phyloP scores from a whole-genome alignment of 2,329 filamentous ascomycete genomes.

The Mycosphaerelloides madeirae region DNA sequence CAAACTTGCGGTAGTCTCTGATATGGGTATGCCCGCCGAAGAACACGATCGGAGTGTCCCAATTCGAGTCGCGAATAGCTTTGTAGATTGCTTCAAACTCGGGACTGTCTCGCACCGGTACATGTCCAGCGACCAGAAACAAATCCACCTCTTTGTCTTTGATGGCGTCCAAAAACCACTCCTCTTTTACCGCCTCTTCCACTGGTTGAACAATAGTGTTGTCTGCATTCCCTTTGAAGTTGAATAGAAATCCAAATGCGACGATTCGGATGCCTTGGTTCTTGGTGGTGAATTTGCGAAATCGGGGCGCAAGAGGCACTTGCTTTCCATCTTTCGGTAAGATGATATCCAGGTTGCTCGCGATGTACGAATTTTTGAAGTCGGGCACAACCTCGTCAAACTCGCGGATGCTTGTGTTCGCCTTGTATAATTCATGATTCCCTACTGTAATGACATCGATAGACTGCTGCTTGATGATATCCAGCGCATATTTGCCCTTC shows the following conservation, averaged over 20 bases:
- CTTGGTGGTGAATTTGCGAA: conserved; percentile 85
- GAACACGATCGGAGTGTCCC: conserved; percentile 81
- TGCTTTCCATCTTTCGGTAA: conserved; percentile 65
- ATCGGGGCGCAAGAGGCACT: conserved; percentile 74
- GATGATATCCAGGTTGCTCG: conserved; percentile 88
- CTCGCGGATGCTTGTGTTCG: conserved; percentile 71
- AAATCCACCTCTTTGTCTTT: conserved; percentile 74
- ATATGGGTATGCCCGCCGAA: conserved; percentile 91
- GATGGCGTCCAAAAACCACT: conserved; percentile 85
- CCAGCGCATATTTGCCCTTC: conserved; percentile 82
- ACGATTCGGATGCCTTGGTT: conserved; percentile 78
- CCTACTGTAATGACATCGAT: conserved; percentile 83
- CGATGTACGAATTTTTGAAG: conserved; percentile 74
- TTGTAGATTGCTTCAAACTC: conserved; percentile 76
- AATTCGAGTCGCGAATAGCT: conserved; percentile 70
- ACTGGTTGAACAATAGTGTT: conserved; percentile 83
- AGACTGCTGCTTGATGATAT: conserved; percentile 75
- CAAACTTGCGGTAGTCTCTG: conserved; percentile 75
- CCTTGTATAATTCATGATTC: conserved; percentile 92
- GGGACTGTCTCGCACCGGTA: conserved; percentile 67
- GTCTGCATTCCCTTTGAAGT: conserved; percentile 86
- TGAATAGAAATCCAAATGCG: conserved; percentile 90
- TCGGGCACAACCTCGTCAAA: conserved; percentile 75
- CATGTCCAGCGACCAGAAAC: conserved; percentile 81
- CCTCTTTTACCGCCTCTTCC: conserved; percentile 71